Conservation (phyloP, 148 eudicot species). For the Tetragonia tetragonoides region DNA sequence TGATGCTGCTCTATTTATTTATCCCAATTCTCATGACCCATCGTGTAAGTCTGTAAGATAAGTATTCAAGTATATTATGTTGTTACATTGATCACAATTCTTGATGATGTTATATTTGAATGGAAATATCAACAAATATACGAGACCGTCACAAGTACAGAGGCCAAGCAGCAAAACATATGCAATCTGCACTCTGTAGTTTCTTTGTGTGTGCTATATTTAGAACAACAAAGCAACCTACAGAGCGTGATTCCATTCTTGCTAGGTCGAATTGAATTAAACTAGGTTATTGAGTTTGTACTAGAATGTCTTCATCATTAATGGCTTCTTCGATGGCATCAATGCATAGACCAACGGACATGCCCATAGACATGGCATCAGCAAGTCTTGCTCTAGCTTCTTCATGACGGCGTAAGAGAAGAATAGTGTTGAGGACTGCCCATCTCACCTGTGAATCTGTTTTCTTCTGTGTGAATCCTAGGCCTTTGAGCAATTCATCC, state of each 20-base stretch:
- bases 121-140: no score
- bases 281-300: conserved; percentile 8
- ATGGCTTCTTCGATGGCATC: conserved; percentile 67
- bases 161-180: no score
- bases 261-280: not conserved
- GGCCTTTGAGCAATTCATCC: conserved; percentile 66
- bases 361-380: conserved; percentile 78
- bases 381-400: conserved; percentile 65
- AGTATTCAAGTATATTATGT: no score
- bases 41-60: no score
- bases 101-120: no score
- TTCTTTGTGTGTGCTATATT: not conserved
- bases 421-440: conserved; percentile 86
- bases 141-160: no score
- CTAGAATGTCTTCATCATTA: conserved; percentile 34
- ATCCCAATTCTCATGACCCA: no score
- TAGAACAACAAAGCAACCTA: not conserved
- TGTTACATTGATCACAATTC: no score
- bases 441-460: conserved; percentile 93
- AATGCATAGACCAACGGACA: conserved; percentile 79
- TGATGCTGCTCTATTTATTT: no score
- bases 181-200: no score
- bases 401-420: conserved; percentile 83
- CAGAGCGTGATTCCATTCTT: no score
- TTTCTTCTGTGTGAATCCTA: conserved; percentile 96